Evolutionary conservation across 1,139 yeast genomes (phyloP).

Genomic region (Debaryomycetaceae sp.): DNA sequence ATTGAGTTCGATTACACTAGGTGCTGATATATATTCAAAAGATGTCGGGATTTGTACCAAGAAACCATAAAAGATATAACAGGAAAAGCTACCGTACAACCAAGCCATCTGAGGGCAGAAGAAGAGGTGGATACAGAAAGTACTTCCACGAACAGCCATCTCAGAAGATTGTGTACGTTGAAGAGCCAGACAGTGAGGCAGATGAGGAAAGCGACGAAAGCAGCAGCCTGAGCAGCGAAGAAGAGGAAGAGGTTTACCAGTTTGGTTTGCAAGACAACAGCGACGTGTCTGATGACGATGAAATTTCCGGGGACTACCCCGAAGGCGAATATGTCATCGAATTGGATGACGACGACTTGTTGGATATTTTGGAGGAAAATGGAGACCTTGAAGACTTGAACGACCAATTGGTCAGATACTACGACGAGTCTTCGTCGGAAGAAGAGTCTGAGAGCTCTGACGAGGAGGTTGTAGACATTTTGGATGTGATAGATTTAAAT

Average conservation of each 20-base stretch:
- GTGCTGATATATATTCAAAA: too few relatives aligned
- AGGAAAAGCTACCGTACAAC: constrained; percentile 13
- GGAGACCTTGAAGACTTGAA: constrained; percentile 39
- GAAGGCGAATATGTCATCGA: constrained; percentile 8
- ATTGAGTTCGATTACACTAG: too few relatives aligned
- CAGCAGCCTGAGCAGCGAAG: constrained; percentile 10
- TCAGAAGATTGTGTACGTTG: constrained; percentile 33
- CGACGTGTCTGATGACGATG: constrained; percentile 1
- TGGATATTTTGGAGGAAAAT: constrained; percentile 33
- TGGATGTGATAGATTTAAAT: constrained; percentile 33
- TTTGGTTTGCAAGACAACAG: constrained; percentile 1
- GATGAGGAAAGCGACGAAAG: constrained; percentile 19
- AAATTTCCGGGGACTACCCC: constrained; percentile 7
- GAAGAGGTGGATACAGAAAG: constrained; percentile 24
- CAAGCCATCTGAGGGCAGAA: constrained; percentile 16
- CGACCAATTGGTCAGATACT: constrained; percentile 38
- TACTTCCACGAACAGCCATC: constrained; percentile 35
- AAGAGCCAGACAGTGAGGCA: constrained; percentile 36
- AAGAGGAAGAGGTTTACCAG: constrained; percentile 16
- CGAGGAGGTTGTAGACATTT: constrained; percentile 30
- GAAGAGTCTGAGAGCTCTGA: constrained; percentile 13
- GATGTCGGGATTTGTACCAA: constrained; percentile 12
- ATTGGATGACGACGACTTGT: constrained; percentile 35
- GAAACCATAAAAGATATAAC: constrained; percentile 9
- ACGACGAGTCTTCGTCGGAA: constrained; percentile 22